These are phyloP conservation scores for Suillus discolor DNA, from an alignment of 768 basidiomycete species.

Conservation along the genomic window DNA sequence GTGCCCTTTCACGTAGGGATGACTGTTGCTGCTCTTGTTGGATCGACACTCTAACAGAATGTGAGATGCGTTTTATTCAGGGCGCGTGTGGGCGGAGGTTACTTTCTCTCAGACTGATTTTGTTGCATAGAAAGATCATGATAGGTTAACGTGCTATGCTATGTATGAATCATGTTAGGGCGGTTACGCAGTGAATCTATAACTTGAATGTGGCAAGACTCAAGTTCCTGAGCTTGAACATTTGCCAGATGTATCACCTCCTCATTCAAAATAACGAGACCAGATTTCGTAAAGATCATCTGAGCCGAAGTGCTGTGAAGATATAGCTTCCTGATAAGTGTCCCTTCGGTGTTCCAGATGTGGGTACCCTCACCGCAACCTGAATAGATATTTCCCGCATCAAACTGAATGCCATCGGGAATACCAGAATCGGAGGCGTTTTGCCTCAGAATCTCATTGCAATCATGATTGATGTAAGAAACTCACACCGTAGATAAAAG, in stretches of 20 bases:
- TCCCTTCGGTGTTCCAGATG: constrained; percentile 58
- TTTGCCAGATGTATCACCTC: constrained; percentile 43
- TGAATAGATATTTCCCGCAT: constrained; percentile 67
- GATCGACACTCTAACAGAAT: too few relatives aligned
- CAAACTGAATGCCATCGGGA: constrained; percentile 69
- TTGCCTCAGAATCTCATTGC: constrained; percentile 1
- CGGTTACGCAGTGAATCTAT: constrained; percentile 11
- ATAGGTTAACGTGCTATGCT: not conserved
- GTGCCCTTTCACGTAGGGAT: constrained; percentile 17
- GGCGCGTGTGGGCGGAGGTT: not conserved
- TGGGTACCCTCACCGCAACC: constrained; percentile 73
- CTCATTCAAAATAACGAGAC: constrained; percentile 43
- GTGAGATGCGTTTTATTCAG: too few relatives aligned
- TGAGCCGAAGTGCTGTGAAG: constrained; percentile 38
- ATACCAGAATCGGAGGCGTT: constrained; percentile 53
- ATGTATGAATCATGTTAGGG: constrained; percentile 15
- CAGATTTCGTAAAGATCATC: constrained; percentile 43
- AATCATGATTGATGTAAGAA: not conserved
- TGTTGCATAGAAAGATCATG: not conserved
- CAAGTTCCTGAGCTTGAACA: constrained; percentile 35
- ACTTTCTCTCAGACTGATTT: not conserved
- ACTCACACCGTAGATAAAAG: constrained; percentile 69
- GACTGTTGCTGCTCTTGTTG: too few relatives aligned
- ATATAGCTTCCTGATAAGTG: constrained; percentile 68
- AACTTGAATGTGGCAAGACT: constrained; percentile 21